Percentiles rank a stretch among this genome's conserved stretches.
These are phyloP conservation scores for Coemansia sp. DNA, from an alignment of 192 early-diverging fungal species.

Conservation along the genomic window DNA sequence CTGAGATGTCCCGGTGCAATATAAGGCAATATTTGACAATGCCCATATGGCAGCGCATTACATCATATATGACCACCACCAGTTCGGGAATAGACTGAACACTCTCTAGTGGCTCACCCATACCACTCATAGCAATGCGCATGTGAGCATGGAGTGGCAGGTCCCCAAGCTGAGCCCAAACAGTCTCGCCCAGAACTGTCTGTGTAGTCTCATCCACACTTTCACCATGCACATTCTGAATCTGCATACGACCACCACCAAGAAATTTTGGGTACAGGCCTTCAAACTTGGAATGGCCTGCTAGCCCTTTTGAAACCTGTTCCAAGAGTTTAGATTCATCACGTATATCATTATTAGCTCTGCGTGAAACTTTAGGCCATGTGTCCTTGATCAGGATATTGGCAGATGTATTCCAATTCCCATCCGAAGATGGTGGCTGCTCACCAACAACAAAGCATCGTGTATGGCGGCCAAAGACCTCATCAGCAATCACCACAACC, in stretches of 20 bases:
- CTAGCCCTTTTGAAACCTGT: conserved; percentile 1
- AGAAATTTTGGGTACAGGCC: conserved; percentile 7
- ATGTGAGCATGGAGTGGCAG: conserved; percentile 7
- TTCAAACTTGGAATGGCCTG: background rate
- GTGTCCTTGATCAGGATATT: conserved; percentile 11
- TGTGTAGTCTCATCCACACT: conserved; percentile 3
- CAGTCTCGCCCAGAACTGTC: background rate
- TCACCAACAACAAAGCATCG: conserved; percentile 8
- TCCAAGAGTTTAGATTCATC: background rate
- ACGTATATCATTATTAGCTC: background rate
- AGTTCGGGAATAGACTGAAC: conserved; percentile 11
- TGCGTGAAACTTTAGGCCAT: background rate
- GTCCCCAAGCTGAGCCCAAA: conserved; percentile 10
- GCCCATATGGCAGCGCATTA: conserved; percentile 11
- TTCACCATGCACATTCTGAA: background rate
- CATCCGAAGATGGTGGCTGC: background rate
- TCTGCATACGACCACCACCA: conserved; percentile 6
- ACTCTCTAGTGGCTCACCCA: conserved; percentile 14
- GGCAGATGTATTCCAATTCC: background rate
- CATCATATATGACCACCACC: conserved; percentile 19
- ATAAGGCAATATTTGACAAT: conserved; percentile 9
- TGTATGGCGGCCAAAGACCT: conserved; percentile 14
- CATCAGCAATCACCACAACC: background rate
- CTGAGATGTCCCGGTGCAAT: conserved; percentile 26
- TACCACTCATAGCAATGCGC: conserved; percentile 10